A percentile compares a stretch with the other conserved stretches of the same genome.
Conservation (phyloP, 2,329 filamentous ascomycete species). For the Nemania abortiva region DNA sequence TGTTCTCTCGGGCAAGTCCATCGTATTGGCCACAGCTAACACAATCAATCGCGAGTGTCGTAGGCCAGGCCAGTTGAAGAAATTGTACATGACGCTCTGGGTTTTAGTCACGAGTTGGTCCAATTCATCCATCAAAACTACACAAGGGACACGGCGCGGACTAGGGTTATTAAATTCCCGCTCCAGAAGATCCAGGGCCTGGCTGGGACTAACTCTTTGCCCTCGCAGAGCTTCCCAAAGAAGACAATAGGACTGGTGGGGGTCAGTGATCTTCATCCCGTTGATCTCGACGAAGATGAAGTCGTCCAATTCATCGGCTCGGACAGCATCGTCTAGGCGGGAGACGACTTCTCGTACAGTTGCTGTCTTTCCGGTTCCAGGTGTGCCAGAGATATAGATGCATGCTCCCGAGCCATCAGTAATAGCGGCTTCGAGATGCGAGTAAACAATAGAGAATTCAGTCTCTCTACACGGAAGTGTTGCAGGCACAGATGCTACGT, state of each 20-base stretch:
- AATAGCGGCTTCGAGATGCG: slow-evolving; percentile 93
- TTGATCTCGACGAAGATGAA: slow-evolving; percentile 99
- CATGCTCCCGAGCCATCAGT: slow-evolving; percentile 93
- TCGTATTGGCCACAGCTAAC: slow-evolving; percentile 96
- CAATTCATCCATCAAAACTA: slow-evolving; percentile 98
- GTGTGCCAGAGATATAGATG: slow-evolving; percentile 99
- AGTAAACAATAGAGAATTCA: slow-evolving; percentile 93
- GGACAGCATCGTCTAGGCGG: slow-evolving; percentile 87
- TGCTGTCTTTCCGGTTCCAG: slow-evolving; percentile 96
- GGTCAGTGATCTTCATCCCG: slow-evolving; percentile 99
- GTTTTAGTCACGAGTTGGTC: slow-evolving; percentile 98
- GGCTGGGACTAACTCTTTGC: slow-evolving; percentile 89
- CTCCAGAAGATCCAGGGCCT: slow-evolving; percentile 91
- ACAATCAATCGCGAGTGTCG: slow-evolving; percentile 94
- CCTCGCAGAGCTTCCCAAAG: slow-evolving; percentile 97
- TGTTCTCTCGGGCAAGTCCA: slow-evolving; percentile 96
- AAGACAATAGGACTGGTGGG: slow-evolving; percentile 93
- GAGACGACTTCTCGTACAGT: slow-evolving; percentile 96
- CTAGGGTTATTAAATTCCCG: slow-evolving; percentile 93
- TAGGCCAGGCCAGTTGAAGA: slow-evolving; percentile 98
- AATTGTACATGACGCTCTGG: slow-evolving; percentile 99
- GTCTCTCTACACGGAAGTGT: slow-evolving; percentile 91
- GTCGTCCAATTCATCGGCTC: slow-evolving; percentile 92
- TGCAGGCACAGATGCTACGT: slow-evolving; percentile 92
- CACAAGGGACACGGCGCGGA: slow-evolving; percentile 90